Evolutionary conservation across 768 basidiomycete species (phyloP), one percentile per base, ranked within the genome.

Genomic region (Roridomyces roridus): DNA sequence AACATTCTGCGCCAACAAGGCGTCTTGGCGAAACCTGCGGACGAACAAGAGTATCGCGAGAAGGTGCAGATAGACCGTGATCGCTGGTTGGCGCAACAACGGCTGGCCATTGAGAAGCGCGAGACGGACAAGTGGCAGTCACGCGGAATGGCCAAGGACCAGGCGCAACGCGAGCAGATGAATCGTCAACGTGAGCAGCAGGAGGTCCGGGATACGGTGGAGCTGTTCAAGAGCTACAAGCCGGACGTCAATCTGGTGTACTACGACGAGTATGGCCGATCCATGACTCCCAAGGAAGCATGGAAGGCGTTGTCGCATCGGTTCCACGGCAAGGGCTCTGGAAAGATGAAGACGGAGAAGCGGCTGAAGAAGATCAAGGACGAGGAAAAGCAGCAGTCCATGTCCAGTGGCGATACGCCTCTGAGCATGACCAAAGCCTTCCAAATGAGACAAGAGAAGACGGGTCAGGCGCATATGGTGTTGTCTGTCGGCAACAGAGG

Each of bases 291-390:
- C 18, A 98, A 98, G 79, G 97, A 99, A 77, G 96, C 96, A 6
- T 98, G 96, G 96, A 98, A 98, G 76, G 93, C 94, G 17, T 77
- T 99, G 39, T 95, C 92, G 40, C 97, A 99, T 72, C 92, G 93
- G 69, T 98, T 99, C 85, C 97, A 99, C 65, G 97, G 97, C 31
- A 98, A 98, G 73, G 94, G 94, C 2, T 92, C 92, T 1, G 97
- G 97, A 11, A 92, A 89, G 77, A 92, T 91, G 85, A 98, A 98
- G 83, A 95, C 90, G 21, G 96, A 98, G 80, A 98, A 98, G 72
- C 83, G 94, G 58, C 68, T 98, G 62, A 95, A 96, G 84, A 95
- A 91, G 79, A 98, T 98, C 62, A 92, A 88, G n/a, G 96, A 98
- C 66, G 97, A 99, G 78, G 86, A 90, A 72, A 98, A 97, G 80